Percentiles rank a stretch among this genome's conserved stretches.
Conservation (phyloP, 208 protist species). For the Acanthamoeba lugdunensis region DNA sequence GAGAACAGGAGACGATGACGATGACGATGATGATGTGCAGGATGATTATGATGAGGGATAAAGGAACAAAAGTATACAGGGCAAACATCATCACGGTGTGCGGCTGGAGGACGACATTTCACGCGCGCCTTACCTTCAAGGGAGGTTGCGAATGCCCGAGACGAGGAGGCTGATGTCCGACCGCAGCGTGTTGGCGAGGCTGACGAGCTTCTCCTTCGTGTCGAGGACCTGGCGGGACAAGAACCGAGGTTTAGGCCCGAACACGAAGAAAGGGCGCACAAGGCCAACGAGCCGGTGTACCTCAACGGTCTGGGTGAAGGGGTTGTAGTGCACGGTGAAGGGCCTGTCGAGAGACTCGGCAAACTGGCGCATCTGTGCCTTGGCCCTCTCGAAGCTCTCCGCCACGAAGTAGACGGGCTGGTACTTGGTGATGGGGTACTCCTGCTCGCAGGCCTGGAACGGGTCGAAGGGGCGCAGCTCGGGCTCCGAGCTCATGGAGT, state of each 20-base stretch:
- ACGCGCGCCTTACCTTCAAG: background rate
- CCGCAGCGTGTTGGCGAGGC: constrained; percentile 68
- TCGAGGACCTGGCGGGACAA: constrained; percentile 86
- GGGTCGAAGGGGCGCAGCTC: constrained; percentile 76
- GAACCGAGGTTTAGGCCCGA: constrained; percentile 76
- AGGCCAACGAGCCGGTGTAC: constrained; percentile 74
- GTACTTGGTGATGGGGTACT: constrained; percentile 94
- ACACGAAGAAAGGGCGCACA: too few relatives aligned
- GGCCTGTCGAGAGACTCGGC: constrained; percentile 87
- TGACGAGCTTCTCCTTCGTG: constrained; percentile 78
- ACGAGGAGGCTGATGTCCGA: constrained; percentile 37
- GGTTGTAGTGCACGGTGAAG: constrained; percentile 92
- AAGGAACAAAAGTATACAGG: too few relatives aligned
- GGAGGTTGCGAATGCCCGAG: constrained; percentile 49
- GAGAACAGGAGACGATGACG: too few relatives aligned
- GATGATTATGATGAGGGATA: too few relatives aligned
- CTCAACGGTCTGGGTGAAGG: constrained; percentile 91
- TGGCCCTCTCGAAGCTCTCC: constrained; percentile 91
- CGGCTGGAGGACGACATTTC: too few relatives aligned
- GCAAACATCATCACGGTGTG: too few relatives aligned
- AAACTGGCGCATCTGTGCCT: constrained; percentile 91
- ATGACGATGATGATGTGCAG: too few relatives aligned
- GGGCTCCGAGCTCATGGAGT: constrained; percentile 24
- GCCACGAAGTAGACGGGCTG: constrained; percentile 95
- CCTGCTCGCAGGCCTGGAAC: constrained; percentile 72